These are phyloP conservation scores for Clonostachys sp. DNA, from an alignment of 2,329 filamentous ascomycete species.

Conservation along the genomic window DNA sequence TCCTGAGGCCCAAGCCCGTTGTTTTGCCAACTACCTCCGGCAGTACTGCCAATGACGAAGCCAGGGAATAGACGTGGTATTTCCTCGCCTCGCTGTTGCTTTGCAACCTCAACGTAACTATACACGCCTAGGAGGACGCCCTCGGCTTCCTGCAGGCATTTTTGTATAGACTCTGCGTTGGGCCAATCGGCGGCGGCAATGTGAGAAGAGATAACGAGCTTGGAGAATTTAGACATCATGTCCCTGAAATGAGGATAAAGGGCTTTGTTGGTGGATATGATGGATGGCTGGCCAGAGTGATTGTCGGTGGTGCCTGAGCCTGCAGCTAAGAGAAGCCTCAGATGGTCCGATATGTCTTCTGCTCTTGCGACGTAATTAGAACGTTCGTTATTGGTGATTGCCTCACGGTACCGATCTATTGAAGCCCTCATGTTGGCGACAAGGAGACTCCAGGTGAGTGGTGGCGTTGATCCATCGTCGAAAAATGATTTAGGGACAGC, in stretches of 20 bases:
- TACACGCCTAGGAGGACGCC: constrained; percentile 91
- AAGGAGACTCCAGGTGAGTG: constrained; percentile 83
- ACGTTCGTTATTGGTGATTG: constrained; percentile 76
- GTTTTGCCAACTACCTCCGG: constrained; percentile 85
- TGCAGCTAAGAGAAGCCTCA: constrained; percentile 87
- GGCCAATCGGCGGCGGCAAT: constrained; percentile 97
- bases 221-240: constrained; percentile 99
- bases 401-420: constrained; percentile 84
- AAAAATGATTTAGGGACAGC: constrained; percentile 80
- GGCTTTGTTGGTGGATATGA: constrained; percentile 96
- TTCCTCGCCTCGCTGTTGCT: constrained; percentile 87
- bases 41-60: constrained; percentile 80
- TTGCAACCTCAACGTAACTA: constrained; percentile 92
- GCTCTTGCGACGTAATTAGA: constrained; percentile 90
- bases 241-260: constrained; percentile 96
- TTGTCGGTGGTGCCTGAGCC: constrained; percentile 98
- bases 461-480: constrained; percentile 76
- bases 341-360: constrained; percentile 97
- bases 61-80: constrained; percentile 91
- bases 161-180: constrained; percentile 86
- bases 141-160: constrained; percentile 96
- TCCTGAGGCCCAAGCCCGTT: constrained; percentile 63
- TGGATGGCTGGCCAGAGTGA: constrained; percentile 97
- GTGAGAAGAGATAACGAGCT: constrained; percentile 94
- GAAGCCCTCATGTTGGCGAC: constrained; percentile 91